A percentile compares a stretch with the other conserved stretches of the same genome.
phyloP scores from a whole-genome alignment of 495 filamentous ascomycete genomes.

The Astrothelium macrocarpum region DNA sequence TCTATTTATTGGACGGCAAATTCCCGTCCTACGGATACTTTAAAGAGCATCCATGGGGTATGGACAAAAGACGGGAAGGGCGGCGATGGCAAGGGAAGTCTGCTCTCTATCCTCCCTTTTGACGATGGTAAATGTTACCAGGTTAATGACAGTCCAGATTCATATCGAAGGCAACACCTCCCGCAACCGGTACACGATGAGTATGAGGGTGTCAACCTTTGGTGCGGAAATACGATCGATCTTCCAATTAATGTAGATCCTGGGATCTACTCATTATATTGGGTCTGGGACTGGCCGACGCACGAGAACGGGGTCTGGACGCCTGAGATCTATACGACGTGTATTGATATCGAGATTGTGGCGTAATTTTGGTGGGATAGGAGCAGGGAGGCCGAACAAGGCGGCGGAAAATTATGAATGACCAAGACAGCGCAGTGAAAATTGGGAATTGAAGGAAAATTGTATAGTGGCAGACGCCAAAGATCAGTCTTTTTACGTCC shows the following conservation, averaged over 20 bases:
- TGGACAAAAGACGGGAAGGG: background rate
- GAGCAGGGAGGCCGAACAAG: background rate
- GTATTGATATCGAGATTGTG: background rate
- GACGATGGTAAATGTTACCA: background rate
- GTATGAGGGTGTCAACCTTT: background rate
- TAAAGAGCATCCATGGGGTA: background rate
- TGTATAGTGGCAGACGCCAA: too few species aligned
- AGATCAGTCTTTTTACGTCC: too few species aligned
- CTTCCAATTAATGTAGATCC: background rate
- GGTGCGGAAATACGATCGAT: background rate
- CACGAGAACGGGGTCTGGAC: background rate
- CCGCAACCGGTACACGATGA: background rate
- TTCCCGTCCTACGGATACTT: background rate
- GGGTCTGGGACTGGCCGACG: background rate
- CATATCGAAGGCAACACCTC: background rate
- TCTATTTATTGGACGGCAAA: background rate
- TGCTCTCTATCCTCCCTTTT: background rate
- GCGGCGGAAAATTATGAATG: background rate
- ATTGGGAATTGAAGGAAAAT: too few species aligned
- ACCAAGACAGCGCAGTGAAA: too few species aligned
- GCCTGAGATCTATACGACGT: background rate
- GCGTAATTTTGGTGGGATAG: background rate
- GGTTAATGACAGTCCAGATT: background rate
- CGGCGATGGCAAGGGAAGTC: background rate
- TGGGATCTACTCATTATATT: background rate